These are phyloP conservation scores for Schizonepeta tenuifolia DNA, from an alignment of 257 asterid genomes.

Conservation along the genomic window DNA sequence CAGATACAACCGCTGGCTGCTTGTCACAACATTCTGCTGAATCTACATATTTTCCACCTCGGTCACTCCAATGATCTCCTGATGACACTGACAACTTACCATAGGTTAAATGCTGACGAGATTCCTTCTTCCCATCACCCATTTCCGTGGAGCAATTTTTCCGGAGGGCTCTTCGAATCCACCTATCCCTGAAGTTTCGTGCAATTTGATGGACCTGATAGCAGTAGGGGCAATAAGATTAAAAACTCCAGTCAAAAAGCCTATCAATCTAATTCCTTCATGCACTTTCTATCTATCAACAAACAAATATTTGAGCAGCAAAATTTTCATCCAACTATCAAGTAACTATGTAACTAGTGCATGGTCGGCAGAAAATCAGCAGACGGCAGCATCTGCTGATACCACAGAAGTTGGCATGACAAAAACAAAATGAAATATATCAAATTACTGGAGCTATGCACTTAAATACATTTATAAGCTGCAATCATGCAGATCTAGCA, in stretches of 20 bases:
- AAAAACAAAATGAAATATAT: slow-evolving; percentile 7
- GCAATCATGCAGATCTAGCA: slow-evolving; percentile 1
- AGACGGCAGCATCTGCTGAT: slow-evolving; percentile 10
- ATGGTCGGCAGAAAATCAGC: not conserved
- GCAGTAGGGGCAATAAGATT: slow-evolving; percentile 29
- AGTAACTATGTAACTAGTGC: not conserved
- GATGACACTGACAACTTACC: slow-evolving; percentile 41
- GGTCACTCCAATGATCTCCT: slow-evolving; percentile 48
- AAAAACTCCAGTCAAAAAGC: slow-evolving; percentile 32
- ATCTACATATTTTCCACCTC: slow-evolving; percentile 53
- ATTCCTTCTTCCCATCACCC: slow-evolving; percentile 54
- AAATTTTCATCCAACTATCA: not conserved
- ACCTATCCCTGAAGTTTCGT: slow-evolving; percentile 80
- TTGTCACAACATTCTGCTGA: slow-evolving; percentile 34
- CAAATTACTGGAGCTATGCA: not conserved
- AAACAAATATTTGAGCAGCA: not conserved
- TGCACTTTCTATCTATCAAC: slow-evolving; percentile 1
- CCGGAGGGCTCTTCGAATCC: slow-evolving; percentile 71
- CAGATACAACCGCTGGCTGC: slow-evolving; percentile 40
- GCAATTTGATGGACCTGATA: slow-evolving; percentile 92
- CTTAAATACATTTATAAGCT: not conserved
- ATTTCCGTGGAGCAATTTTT: slow-evolving; percentile 55
- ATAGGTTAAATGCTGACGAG: slow-evolving; percentile 40
- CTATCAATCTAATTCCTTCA: slow-evolving; percentile 1
- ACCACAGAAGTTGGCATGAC: not conserved